Evolutionary conservation across 495 filamentous ascomycete genomes (phyloP).

Genomic region (Hyaloscypha variabilis): DNA sequence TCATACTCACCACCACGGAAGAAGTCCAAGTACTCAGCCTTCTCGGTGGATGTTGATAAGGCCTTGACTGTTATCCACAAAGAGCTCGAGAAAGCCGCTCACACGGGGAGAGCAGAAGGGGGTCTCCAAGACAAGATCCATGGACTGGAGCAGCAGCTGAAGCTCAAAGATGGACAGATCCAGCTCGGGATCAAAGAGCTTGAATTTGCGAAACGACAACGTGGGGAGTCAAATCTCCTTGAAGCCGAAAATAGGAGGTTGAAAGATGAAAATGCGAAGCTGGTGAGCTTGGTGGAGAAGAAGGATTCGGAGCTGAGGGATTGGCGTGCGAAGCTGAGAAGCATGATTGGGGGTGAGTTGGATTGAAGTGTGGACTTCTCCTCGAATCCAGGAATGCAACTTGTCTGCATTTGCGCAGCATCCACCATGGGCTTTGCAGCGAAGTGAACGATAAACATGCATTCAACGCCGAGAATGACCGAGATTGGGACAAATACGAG

Average conservation of each 20-base stretch:
- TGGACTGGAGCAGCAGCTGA: slow-evolving; percentile 21
- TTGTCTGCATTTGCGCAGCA: background rate
- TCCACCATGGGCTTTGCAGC: background rate
- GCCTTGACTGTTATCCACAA: slow-evolving; percentile 22
- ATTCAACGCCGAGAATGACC: too few species aligned
- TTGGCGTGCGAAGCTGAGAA: slow-evolving; percentile 17
- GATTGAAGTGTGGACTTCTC: background rate
- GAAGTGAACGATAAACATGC: too few species aligned
- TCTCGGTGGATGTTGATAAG: slow-evolving; percentile 24
- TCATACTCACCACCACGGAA: slow-evolving; percentile 21
- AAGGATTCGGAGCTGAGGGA: slow-evolving; percentile 23
- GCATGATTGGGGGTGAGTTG: slow-evolving; percentile 18
- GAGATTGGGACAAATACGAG: too few species aligned
- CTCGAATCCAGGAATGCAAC: background rate
- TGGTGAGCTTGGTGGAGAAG: slow-evolving; percentile 5
- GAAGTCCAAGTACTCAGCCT: slow-evolving; percentile 22
- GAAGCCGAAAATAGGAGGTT: slow-evolving; percentile 10
- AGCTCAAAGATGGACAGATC: slow-evolving; percentile 21
- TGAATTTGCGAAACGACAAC: slow-evolving; percentile 12
- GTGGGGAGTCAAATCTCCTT: background rate
- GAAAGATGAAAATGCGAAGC: slow-evolving; percentile 7
- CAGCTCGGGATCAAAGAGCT: slow-evolving; percentile 3
- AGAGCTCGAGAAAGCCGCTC: slow-evolving; percentile 24
- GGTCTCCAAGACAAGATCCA: slow-evolving; percentile 17
- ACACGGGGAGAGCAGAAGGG: slow-evolving; percentile 10